phyloP scores from a whole-genome alignment of 129 eudicot species.

The Chrysanthemum seticuspe region DNA sequence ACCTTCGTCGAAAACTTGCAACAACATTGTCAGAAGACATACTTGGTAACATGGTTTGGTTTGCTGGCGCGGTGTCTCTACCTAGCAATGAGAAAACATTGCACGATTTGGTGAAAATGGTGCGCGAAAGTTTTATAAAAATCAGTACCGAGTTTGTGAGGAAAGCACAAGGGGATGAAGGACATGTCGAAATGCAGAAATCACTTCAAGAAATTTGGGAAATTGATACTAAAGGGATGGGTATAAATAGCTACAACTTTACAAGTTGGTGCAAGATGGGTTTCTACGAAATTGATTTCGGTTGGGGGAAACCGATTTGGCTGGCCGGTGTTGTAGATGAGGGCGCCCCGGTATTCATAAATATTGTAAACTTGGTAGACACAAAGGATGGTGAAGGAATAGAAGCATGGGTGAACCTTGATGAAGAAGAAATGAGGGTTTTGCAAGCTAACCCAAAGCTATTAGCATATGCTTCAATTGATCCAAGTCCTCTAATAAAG shows the following conservation, averaged over 20 bases:
- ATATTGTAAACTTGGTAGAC: slow-evolving; percentile 28
- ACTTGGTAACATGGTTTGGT: slow-evolving; percentile 25
- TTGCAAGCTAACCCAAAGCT: slow-evolving; percentile 23
- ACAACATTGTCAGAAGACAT: slow-evolving; percentile 2
- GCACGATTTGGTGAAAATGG: neutral
- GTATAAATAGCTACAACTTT: slow-evolving; percentile 33
- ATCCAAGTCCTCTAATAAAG: slow-evolving; percentile 17
- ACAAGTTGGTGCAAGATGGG: slow-evolving; percentile 65
- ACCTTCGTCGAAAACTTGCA: slow-evolving; percentile 18
- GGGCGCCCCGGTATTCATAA: slow-evolving; percentile 16
- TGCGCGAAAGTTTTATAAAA: slow-evolving; percentile 15
- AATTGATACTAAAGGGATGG: slow-evolving; percentile 14
- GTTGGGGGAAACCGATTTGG: slow-evolving; percentile 52
- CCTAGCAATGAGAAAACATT: slow-evolving; percentile 10
- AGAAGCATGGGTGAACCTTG: slow-evolving; percentile 44
- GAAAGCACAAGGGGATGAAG: slow-evolving; percentile 25
- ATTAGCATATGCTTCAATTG: slow-evolving; percentile 14
- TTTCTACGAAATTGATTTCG: slow-evolving; percentile 54
- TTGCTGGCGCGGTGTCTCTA: neutral
- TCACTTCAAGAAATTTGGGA: slow-evolving; percentile 2
- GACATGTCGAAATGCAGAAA: neutral
- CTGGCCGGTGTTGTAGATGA: slow-evolving; percentile 32
- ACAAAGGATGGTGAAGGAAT: slow-evolving; percentile 34
- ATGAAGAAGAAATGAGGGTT: slow-evolving; percentile 19
- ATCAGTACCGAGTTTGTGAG: slow-evolving; percentile 2